phyloP scores from a whole-genome alignment of 2,329 filamentous ascomycete genomes.

The Colletotrichum sp. region DNA sequence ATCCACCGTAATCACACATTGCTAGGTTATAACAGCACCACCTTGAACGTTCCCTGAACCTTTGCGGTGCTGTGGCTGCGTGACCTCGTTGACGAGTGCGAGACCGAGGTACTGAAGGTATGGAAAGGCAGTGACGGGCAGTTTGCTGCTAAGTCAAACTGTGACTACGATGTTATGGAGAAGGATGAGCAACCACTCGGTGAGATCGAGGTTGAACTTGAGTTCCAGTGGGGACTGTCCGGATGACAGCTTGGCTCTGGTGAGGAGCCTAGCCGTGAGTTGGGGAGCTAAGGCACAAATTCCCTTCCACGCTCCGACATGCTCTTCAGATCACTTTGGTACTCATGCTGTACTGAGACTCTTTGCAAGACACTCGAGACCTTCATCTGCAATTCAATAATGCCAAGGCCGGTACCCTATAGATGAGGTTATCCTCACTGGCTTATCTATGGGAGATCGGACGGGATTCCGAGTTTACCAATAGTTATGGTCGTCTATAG shows the following conservation, averaged over 20 bases:
- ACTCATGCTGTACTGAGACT: neutral
- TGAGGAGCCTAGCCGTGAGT: neutral
- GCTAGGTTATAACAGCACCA: neutral
- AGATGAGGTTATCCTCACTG: neutral
- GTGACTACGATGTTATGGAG: neutral
- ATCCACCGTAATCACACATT: neutral
- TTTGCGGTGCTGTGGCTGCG: neutral
- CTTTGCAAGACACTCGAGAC: neutral
- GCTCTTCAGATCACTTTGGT: neutral
- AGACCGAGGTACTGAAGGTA: neutral
- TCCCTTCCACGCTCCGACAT: neutral
- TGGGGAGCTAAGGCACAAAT: neutral
- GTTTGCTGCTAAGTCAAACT: neutral
- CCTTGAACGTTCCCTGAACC: neutral
- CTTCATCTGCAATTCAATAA: neutral
- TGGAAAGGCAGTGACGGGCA: neutral
- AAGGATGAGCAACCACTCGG: neutral
- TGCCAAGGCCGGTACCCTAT: too few species aligned
- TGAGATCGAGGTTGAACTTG: too few species aligned
- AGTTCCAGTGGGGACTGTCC: neutral
- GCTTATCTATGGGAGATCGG: neutral
- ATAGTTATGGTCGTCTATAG: neutral
- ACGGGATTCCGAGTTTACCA: too few species aligned
- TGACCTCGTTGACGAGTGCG: neutral
- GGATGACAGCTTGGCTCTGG: neutral